Conservation (phyloP, 2,329 filamentous ascomycete species). For the Talaromyces sp. region DNA sequence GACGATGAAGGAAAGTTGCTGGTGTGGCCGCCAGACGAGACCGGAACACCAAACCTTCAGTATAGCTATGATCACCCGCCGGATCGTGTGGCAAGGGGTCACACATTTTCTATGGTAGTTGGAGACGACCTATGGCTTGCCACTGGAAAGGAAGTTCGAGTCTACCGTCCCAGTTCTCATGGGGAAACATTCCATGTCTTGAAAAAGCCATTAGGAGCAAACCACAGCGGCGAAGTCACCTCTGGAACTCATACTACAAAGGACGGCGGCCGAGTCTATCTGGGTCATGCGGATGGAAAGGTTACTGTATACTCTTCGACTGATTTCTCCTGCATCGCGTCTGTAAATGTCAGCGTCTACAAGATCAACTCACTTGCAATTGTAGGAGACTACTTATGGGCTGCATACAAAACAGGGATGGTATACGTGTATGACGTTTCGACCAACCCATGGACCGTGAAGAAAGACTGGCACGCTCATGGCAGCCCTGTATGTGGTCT, state of each 20-base stretch:
- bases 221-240: slow-evolving; percentile 79
- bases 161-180: slow-evolving; percentile 71
- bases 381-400: slow-evolving; percentile 81
- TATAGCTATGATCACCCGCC: slow-evolving; percentile 64
- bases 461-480: slow-evolving; percentile 95
- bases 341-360: slow-evolving; percentile 85
- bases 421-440: slow-evolving; percentile 87
- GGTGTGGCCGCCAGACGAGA: slow-evolving; percentile 77
- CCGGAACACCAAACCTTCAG: slow-evolving; percentile 69
- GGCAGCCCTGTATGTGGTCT: slow-evolving; percentile 76
- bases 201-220: slow-evolving; percentile 64
- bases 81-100: slow-evolving; percentile 74
- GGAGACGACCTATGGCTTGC: slow-evolving; percentile 84
- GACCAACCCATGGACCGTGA: slow-evolving; percentile 77
- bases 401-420: slow-evolving; percentile 89
- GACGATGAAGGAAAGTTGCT: slow-evolving; percentile 84
- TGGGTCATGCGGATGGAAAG: slow-evolving; percentile 91
- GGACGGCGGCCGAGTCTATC: slow-evolving; percentile 74
- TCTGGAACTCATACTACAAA: slow-evolving; percentile 73
- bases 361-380: slow-evolving; percentile 87
- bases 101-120: slow-evolving; percentile 86
- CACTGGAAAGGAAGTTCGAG: slow-evolving; percentile 76
- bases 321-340: slow-evolving; percentile 71
- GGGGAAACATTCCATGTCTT: slow-evolving; percentile 71
- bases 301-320: slow-evolving; percentile 83